Evolutionary conservation across 345 rosid genomes (phyloP).

Genomic region (Camelina laxa): DNA sequence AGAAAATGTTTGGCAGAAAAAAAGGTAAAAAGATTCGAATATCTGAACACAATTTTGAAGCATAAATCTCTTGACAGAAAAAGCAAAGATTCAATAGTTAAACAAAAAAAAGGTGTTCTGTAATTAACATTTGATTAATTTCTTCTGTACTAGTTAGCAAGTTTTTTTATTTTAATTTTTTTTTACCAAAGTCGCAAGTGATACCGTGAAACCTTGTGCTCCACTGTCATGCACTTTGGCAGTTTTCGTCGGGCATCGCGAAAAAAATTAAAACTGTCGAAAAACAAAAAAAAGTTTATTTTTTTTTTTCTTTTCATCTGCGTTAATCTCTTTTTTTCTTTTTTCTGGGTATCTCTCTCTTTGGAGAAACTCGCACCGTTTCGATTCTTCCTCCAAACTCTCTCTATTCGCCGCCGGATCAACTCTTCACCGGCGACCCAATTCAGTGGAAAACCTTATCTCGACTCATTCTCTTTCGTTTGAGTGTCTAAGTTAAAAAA

Average conservation of each 20-base stretch:
- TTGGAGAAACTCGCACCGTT: constrained; percentile 31
- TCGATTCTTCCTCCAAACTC: constrained; percentile 41
- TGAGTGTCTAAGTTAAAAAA: constrained; percentile 30
- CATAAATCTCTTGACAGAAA: constrained; percentile 7
- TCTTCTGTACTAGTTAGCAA: background rate
- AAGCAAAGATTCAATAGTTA: background rate
- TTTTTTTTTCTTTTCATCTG: constrained; percentile 17
- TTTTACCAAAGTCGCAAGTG: constrained; percentile 23
- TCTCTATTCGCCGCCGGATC: constrained; percentile 29
- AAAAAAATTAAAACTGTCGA: constrained; percentile 33
- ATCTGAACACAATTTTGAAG: background rate
- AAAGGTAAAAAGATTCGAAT: constrained; percentile 10
- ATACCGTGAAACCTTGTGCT: constrained; percentile 32
- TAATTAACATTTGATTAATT: constrained; percentile 20
- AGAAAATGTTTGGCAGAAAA: background rate
- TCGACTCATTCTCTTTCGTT: background rate
- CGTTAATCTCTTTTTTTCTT: constrained; percentile 4
- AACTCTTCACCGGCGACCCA: constrained; percentile 8
- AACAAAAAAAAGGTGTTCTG: background rate
- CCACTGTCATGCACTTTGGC: constrained; percentile 62
- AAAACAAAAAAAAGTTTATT: constrained; percentile 29
- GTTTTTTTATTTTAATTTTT: background rate
- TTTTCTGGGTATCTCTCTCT: constrained; percentile 30
- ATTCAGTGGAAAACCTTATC: background rate
- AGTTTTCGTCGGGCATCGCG: constrained; percentile 43